Conservation (phyloP, 1,284 basidiomycete species). For the Phylloporus gajari region DNA sequence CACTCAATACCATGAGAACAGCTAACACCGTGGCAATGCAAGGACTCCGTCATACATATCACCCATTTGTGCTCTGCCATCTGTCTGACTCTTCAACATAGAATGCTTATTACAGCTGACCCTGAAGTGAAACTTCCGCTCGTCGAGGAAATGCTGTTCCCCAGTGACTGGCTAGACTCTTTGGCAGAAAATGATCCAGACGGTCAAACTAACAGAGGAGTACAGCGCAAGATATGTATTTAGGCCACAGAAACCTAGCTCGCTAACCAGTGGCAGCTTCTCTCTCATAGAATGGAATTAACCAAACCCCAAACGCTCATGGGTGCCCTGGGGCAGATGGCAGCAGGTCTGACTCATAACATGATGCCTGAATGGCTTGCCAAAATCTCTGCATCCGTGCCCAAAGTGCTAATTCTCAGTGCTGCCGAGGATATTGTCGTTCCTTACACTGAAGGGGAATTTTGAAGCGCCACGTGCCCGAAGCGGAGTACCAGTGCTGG, state of each 20-base stretch:
- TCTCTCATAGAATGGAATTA: slow-evolving; percentile 63
- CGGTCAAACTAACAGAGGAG: slow-evolving; percentile 39
- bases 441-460: slow-evolving; percentile 63
- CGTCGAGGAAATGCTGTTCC: slow-evolving; percentile 70
- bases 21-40: too few relatives aligned
- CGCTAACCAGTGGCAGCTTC: slow-evolving; percentile 45
- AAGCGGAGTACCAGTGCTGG: slow-evolving; percentile 75
- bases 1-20: too few relatives aligned
- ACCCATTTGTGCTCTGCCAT: background rate
- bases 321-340: slow-evolving; percentile 81
- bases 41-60: background rate
- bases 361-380: slow-evolving; percentile 67
- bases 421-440: slow-evolving; percentile 83
- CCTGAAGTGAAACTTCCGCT: slow-evolving; percentile 57
- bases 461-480: slow-evolving; percentile 72
- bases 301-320: slow-evolving; percentile 69
- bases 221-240: too few relatives aligned
- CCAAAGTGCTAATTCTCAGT: slow-evolving; percentile 74
- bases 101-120: slow-evolving; percentile 20
- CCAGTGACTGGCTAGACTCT: slow-evolving; percentile 66
- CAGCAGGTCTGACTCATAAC: slow-evolving; percentile 75
- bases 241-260: slow-evolving; percentile 56
- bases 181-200: slow-evolving; percentile 59
- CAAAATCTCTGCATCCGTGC: slow-evolving; percentile 65
- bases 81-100: slow-evolving; percentile 24